phyloP scores from a whole-genome alignment of 495 filamentous ascomycete species.

The Podospora appendiculata region DNA sequence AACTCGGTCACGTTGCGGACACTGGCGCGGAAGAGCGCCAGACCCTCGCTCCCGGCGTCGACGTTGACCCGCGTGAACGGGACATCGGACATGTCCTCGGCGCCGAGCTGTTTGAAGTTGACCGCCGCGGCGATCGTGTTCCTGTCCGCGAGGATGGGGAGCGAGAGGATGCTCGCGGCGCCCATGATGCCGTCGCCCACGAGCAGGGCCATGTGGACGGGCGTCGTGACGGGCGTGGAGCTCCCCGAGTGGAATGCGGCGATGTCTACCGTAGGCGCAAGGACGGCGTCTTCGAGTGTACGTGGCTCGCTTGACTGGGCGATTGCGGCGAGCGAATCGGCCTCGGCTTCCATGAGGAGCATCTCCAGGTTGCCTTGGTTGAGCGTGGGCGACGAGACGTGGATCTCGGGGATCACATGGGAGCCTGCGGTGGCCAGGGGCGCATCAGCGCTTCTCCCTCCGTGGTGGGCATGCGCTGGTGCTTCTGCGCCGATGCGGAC shows the following conservation, averaged over 20 bases:
- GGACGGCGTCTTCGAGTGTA: conserved; percentile 47
- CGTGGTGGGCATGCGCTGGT: background rate
- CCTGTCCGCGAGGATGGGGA: conserved; percentile 26
- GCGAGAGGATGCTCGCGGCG: conserved; percentile 29
- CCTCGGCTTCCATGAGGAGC: conserved; percentile 55
- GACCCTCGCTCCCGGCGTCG: conserved; percentile 46
- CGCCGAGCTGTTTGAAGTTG: conserved; percentile 29
- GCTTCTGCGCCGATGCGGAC: conserved; percentile 29
- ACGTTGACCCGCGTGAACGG: conserved; percentile 31
- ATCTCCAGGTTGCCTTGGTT: conserved; percentile 68
- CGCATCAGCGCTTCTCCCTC: background rate
- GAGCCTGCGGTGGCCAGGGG: conserved; percentile 17
- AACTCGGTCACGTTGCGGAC: conserved; percentile 60
- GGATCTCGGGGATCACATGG: conserved; percentile 36
- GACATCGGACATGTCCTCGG: conserved; percentile 22
- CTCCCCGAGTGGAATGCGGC: conserved; percentile 52
- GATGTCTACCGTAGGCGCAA: conserved; percentile 68
- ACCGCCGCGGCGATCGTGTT: conserved; percentile 32
- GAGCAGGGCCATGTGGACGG: conserved; percentile 76
- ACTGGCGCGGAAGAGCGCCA: conserved; percentile 58
- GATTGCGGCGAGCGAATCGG: conserved; percentile 35
- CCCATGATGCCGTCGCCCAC: conserved; percentile 57
- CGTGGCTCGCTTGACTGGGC: conserved; percentile 9
- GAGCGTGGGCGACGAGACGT: conserved; percentile 60
- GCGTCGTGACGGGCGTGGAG: conserved; percentile 61